Conservation (phyloP, 768 basidiomycete genomes). For the Ephemerocybe angulata region DNA sequence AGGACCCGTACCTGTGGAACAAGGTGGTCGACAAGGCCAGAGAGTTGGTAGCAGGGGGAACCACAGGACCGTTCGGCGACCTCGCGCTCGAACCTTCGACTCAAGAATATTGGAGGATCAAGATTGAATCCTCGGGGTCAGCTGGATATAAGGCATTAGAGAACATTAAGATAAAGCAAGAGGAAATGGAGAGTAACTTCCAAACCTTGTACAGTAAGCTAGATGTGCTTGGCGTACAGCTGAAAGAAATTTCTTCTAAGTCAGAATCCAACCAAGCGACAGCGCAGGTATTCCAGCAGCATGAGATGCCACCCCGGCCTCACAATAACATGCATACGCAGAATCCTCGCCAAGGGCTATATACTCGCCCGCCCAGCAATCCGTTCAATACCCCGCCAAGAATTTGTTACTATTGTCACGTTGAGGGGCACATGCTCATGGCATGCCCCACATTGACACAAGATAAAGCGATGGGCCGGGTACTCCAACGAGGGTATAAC, state of each 20-base stretch:
- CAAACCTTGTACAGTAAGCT: too few species aligned
- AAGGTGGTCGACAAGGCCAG: not conserved
- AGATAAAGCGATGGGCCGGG: not conserved
- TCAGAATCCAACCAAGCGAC: too few species aligned
- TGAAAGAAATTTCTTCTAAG: too few species aligned
- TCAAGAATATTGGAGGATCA: not conserved
- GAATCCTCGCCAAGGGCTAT: not conserved
- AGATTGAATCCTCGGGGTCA: not conserved
- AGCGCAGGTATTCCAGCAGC: not conserved
- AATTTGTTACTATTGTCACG: too few species aligned
- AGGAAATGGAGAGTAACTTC: too few species aligned
- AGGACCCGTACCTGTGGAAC: not conserved
- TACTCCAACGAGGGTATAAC: not conserved
- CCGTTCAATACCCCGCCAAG: not conserved
- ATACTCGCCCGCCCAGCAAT: not conserved
- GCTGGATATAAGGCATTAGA: not conserved
- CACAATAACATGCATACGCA: not conserved
- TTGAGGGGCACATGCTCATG: not conserved
- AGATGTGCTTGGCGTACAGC: too few species aligned
- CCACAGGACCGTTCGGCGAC: too few species aligned
- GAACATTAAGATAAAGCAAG: not conserved
- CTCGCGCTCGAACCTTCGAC: too few species aligned
- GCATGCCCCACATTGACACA: not conserved
- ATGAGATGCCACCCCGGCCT: too few species aligned
- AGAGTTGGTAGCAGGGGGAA: not conserved